Percentiles rank a stretch among this genome's conserved stretches.
These are phyloP conservation scores for Rutstroemia sydowiana DNA, from an alignment of 2,329 filamentous ascomycete species.

Conservation along the genomic window DNA sequence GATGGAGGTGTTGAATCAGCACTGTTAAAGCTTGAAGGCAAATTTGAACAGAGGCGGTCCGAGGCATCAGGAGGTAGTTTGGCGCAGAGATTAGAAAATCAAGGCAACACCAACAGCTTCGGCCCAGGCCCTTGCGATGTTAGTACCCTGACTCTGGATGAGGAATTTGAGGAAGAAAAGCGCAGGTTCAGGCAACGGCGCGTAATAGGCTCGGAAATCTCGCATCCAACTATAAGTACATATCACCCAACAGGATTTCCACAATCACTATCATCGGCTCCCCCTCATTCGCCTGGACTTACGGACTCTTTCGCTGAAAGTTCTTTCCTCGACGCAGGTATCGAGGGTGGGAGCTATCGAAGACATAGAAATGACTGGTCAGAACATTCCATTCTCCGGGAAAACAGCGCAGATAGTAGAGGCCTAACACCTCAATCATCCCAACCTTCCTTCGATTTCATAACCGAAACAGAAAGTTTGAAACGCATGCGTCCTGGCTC, in stretches of 20 bases:
- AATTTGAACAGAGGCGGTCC: conserved; percentile 51
- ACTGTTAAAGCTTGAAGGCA: conserved; percentile 84
- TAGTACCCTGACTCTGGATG: conserved; percentile 15
- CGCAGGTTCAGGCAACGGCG: conserved; percentile 40
- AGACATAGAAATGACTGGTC: conserved; percentile 43
- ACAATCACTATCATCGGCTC: conserved; percentile 30
- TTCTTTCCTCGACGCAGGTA: conserved; percentile 65
- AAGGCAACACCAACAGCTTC: conserved; percentile 23
- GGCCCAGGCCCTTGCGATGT: conserved; percentile 20
- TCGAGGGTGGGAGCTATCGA: conserved; percentile 40
- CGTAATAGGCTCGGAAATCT: conserved; percentile 36
- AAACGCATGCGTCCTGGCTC: conserved; percentile 18
- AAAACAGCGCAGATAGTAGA: conserved; percentile 36
- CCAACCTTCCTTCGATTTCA: conserved; percentile 46
- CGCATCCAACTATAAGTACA: conserved; percentile 22
- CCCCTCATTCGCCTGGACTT: conserved; percentile 49
- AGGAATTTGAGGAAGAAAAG: conserved; percentile 33
- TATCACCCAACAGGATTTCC: conserved; percentile 22
- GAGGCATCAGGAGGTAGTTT: conserved; percentile 18
- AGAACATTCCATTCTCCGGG: conserved; percentile 46
- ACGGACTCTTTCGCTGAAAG: conserved; percentile 70
- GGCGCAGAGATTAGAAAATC: conserved; percentile 6
- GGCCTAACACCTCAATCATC: conserved; percentile 25
- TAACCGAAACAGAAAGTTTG: conserved; percentile 47
- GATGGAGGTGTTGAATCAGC: conserved; percentile 92